A percentile compares a stretch with the other conserved stretches of the same genome.
Conservation (phyloP, 768 basidiomycete genomes). For the Grammothele lineata region DNA sequence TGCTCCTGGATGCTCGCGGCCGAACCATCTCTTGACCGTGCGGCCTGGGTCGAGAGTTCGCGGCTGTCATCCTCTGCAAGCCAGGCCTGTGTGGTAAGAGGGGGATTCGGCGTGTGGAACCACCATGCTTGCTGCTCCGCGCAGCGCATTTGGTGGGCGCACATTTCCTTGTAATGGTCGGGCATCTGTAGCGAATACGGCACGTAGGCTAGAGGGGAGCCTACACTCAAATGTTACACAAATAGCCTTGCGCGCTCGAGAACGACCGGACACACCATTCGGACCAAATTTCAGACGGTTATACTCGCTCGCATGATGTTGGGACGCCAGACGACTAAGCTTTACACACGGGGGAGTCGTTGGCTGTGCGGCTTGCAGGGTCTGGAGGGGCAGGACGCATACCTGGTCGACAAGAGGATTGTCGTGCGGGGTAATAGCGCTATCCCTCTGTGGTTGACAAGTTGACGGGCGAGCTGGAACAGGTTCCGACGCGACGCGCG, state of each 20-base stretch:
- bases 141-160: conserved; percentile 43
- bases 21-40: conserved; percentile 8
- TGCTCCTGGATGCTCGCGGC: conserved; percentile 40
- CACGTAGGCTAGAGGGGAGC: conserved; percentile 51
- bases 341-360: conserved; percentile 16
- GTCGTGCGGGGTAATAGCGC: background rate
- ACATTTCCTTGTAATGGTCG: conserved; percentile 49
- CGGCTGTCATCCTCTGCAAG: background rate
- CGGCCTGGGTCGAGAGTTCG: background rate
- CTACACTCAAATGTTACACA: conserved; percentile 28
- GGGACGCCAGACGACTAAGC: conserved; percentile 61
- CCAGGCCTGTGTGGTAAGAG: background rate
- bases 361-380: no score
- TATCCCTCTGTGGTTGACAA: background rate
- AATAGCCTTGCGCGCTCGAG: background rate
- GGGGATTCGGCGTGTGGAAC: conserved; percentile 18
- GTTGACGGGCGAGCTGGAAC: background rate
- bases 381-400: background rate
- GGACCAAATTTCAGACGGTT: conserved; percentile 63
- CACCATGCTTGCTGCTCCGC: conserved; percentile 44
- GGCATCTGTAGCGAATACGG: conserved; percentile 65
- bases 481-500: conserved; percentile 9
- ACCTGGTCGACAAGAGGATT: conserved; percentile 11
- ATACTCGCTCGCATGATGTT: conserved; percentile 72
- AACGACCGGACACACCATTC: conserved; percentile 28